Evolutionary conservation across 2,329 filamentous ascomycete species (phyloP), one percentile per base, ranked within the genome.

Genomic region (Alternaria longipes): DNA sequence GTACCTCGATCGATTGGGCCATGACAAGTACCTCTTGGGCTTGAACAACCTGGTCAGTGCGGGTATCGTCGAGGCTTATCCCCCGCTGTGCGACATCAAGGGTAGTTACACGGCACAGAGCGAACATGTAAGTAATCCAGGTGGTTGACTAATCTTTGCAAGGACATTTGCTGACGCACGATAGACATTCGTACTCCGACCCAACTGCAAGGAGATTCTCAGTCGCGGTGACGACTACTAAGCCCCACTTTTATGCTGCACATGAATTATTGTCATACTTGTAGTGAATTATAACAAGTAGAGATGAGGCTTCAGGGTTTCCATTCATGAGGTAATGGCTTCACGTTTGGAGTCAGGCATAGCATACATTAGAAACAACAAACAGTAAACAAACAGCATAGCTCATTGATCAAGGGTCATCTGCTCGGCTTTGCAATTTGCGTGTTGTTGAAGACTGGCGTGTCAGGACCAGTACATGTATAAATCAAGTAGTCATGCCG

Each of bases 41-140:
- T 83, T 97, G 78, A 97, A 97, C 81, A 94, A 90, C 74, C 85
- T 97, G 42, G 93, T 97, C 47, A 85, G 88, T 42, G 88, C 85
- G 59, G 93, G 93, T 60, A 91, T 97, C 70, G 92, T 97, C 44
- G 92, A 97, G 81, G 89, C 91, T 44, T 97, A 97, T 77, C 93
- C 93, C 40, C 94, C 94, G 30, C 84, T 97, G 70, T 90, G 91
- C 70, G 94, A 97, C 81, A 89, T 94, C 81, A 97, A 96, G 86
- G 94, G 94, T 60, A 96, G 92, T 26, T 97, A 97, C 80, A 96
- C 93, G 26, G 94, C 94, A 66, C 94, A 97, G 78, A 97, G 89
- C 77, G 94, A 97, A 84, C 94, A 97, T 83, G 93, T 96, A 82
- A 86, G 91, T 87, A 26, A 40, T 16, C 26, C 18, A 22, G 26